Percentiles rank a stretch among this genome's conserved stretches.
phyloP scores from a whole-genome alignment of 352 stramenopile genomes.

The Phytophthora brassicae region DNA sequence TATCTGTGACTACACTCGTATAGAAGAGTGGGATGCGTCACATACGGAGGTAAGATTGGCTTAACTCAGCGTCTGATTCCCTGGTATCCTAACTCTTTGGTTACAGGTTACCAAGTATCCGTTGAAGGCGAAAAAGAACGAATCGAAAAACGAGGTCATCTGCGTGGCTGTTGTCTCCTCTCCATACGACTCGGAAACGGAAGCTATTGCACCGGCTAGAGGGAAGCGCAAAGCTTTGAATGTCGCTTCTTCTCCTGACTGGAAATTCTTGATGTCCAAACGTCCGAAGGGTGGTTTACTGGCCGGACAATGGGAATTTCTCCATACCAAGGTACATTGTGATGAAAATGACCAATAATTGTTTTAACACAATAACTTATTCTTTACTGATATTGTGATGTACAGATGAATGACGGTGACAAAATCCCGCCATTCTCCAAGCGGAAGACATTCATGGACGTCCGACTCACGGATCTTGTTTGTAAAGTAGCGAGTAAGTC shows the following conservation, averaged over 20 bases:
- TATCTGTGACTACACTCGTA: conserved; percentile 67
- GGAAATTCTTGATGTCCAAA: conserved; percentile 81
- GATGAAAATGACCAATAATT: no score
- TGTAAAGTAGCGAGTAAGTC: conserved; percentile 25
- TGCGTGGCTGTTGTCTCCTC: conserved; percentile 71
- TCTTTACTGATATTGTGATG: background rate
- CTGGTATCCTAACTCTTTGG: background rate
- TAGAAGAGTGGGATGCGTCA: conserved; percentile 52
- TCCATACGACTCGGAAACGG: background rate
- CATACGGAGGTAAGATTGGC: conserved; percentile 25
- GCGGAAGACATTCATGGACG: conserved; percentile 60
- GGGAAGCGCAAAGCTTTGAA: conserved; percentile 24
- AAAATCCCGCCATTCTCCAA: conserved; percentile 64
- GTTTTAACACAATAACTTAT: background rate
- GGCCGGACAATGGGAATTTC: conserved; percentile 89
- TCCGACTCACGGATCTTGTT: conserved; percentile 41
- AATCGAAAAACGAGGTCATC: conserved; percentile 74
- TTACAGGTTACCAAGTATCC: conserved; percentile 76
- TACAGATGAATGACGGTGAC: conserved; percentile 59
- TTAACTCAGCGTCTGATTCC: background rate
- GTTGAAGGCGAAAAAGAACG: conserved; percentile 82
- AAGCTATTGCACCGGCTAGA: background rate
- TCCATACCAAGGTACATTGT: conserved; percentile 60
- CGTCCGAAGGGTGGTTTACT: conserved; percentile 72
- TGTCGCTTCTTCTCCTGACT: conserved; percentile 28